phyloP scores from a whole-genome alignment of 768 basidiomycete genomes.

The Rickenella mellea region DNA sequence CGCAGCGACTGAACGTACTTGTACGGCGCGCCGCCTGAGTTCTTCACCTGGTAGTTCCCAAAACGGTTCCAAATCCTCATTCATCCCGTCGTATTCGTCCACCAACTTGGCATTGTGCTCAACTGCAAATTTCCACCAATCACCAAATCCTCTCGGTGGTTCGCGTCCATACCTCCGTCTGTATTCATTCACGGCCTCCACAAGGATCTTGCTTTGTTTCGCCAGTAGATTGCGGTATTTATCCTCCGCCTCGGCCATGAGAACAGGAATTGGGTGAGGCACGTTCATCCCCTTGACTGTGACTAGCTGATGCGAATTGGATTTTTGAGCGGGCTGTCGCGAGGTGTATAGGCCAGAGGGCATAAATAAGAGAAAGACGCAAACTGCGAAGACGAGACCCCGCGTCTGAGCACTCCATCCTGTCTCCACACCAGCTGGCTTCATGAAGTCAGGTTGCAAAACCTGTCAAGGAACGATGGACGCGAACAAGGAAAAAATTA shows the following conservation, averaged over 20 bases:
- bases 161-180: conserved; percentile 60
- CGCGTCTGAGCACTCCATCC: no score
- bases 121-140: conserved; percentile 79
- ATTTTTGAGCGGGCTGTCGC: no score
- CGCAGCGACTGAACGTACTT: conserved; percentile 30
- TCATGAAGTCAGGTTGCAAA: no score
- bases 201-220: conserved; percentile 72
- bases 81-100: conserved; percentile 84
- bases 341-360: no score
- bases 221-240: conserved; percentile 56
- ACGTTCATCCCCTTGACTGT: no score
- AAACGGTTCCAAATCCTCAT: conserved; percentile 77
- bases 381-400: no score
- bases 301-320: no score
- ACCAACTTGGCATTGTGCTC: conserved; percentile 66
- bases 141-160: conserved; percentile 87
- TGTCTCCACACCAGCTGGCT: no score
- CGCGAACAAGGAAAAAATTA: no score
- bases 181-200: conserved; percentile 77
- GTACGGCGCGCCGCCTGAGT: conserved; percentile 48
- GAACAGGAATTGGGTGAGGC: conserved; percentile 79
- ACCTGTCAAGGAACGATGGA: no score
- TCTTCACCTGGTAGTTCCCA: conserved; percentile 68
- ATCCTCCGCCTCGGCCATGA: conserved; percentile 79
- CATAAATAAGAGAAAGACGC: no score